Percentiles rank a stretch among this genome's conserved stretches.
Evolutionary conservation across 805 yeast genomes (phyloP).

Genomic region (Schizosaccharomyces osmophilus): DNA sequence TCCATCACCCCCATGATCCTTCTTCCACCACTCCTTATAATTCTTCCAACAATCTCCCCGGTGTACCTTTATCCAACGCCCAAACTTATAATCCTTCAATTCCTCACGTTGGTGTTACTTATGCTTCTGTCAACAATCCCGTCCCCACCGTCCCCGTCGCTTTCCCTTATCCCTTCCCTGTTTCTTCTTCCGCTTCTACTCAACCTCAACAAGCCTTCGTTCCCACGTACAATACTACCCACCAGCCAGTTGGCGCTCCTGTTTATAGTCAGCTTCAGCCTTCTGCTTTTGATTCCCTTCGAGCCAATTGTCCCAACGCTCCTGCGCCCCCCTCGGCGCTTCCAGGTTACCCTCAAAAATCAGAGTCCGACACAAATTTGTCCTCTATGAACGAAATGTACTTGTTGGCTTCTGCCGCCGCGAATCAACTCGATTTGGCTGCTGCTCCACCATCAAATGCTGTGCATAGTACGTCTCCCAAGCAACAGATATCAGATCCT

Average conservation of each 20-base stretch:
- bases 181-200: not conserved
- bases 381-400: slow-evolving; percentile 11
- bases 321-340: not conserved
- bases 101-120: not conserved
- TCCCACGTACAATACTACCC: not conserved
- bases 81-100: not conserved
- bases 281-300: not conserved
- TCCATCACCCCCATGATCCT: not conserved
- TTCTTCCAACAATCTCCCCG: not conserved
- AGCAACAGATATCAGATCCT: not conserved
- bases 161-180: not conserved
- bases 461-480: not conserved
- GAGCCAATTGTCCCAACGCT: not conserved
- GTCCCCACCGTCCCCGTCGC: not conserved
- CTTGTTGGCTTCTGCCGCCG: slow-evolving; percentile 21
- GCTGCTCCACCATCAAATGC: not conserved
- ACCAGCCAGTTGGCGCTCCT: not conserved
- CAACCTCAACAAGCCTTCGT: not conserved
- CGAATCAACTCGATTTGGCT: slow-evolving; percentile 20
- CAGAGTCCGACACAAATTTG: not conserved
- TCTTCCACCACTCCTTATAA: not conserved
- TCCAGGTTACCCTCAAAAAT: not conserved
- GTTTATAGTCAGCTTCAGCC: not conserved
- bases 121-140: not conserved
- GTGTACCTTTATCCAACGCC: not conserved